phyloP scores from a whole-genome alignment of 140 eudicot genomes.

The Ambrosia hybrid region DNA sequence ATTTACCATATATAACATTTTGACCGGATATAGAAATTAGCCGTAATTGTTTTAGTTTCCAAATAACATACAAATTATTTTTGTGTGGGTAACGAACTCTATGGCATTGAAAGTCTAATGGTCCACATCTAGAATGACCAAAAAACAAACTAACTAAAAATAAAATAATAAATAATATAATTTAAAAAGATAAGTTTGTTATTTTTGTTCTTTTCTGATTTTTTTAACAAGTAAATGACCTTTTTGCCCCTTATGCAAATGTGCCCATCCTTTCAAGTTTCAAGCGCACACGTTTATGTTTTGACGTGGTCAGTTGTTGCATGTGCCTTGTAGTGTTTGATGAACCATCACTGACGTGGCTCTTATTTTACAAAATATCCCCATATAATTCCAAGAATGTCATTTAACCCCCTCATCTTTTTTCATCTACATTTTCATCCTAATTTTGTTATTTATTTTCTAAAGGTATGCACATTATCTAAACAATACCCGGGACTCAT shows the following conservation, averaged over 20 bases:
- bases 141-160: background rate
- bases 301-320: conserved; percentile 36
- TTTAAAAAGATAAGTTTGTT: background rate
- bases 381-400: background rate
- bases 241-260: conserved; percentile 17
- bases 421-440: background rate
- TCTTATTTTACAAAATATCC: conserved; percentile 20
- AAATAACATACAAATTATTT: conserved; percentile 14
- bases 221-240: conserved; percentile 21
- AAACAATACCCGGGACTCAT: conserved; percentile 80
- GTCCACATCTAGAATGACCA: background rate
- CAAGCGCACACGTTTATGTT: conserved; percentile 30
- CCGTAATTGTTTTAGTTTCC: background rate
- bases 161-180: background rate
- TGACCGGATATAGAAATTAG: background rate
- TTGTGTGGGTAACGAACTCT: conserved; percentile 31
- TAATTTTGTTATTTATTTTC: conserved; percentile 11
- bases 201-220: background rate
- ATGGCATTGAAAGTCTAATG: conserved; percentile 19
- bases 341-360: conserved; percentile 22
- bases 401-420: conserved; percentile 20
- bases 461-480: conserved; percentile 60
- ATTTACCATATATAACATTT: background rate
- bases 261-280: conserved; percentile 14
- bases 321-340: conserved; percentile 21